phyloP scores from a whole-genome alignment of 169 alveolate species.

The Eimeria sp. region DNA sequence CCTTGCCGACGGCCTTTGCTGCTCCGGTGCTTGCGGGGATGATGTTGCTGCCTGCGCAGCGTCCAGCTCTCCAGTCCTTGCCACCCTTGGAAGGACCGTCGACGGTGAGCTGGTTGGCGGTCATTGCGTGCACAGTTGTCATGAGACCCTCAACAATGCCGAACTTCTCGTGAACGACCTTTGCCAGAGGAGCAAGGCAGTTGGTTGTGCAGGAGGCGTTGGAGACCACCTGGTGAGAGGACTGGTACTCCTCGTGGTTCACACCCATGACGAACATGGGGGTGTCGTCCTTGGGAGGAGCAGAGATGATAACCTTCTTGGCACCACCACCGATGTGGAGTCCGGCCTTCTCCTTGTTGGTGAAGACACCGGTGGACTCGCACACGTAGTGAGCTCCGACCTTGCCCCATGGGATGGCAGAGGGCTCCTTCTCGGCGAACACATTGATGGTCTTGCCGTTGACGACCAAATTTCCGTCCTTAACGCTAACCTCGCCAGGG shows the following conservation, averaged over 20 bases:
- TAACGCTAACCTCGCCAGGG: conserved; percentile 90
- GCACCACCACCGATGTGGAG: conserved; percentile 99
- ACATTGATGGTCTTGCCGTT: conserved; percentile 93
- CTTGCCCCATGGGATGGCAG: conserved; percentile 98
- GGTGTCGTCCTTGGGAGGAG: conserved; percentile 99
- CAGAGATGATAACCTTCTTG: conserved; percentile 98
- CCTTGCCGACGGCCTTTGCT: conserved; percentile 99
- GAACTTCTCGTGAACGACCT: conserved; percentile 98
- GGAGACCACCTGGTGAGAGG: conserved; percentile 95
- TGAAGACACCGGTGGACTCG: conserved; percentile 99
- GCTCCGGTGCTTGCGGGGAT: conserved; percentile 99
- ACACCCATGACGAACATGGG: conserved; percentile 99
- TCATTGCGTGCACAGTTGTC: conserved; percentile 99
- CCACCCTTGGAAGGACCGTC: conserved; percentile 99
- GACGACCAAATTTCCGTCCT: conserved; percentile 91
- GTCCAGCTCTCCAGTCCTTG: conserved; percentile 99
- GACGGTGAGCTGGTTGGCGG: conserved; percentile 99
- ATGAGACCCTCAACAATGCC: conserved; percentile 99
- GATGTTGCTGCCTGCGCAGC: conserved; percentile 98
- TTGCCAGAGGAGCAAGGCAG: conserved; percentile 99
- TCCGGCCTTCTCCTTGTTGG: conserved; percentile 96
- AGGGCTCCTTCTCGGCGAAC: conserved; percentile 97
- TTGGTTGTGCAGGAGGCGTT: conserved; percentile 99
- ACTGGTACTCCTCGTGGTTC: conserved; percentile 96
- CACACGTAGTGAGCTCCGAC: conserved; percentile 97